Base-by-base conservation (phyloP, 78 protist species). In the Dictyostelium brefeldianum region DNA sequence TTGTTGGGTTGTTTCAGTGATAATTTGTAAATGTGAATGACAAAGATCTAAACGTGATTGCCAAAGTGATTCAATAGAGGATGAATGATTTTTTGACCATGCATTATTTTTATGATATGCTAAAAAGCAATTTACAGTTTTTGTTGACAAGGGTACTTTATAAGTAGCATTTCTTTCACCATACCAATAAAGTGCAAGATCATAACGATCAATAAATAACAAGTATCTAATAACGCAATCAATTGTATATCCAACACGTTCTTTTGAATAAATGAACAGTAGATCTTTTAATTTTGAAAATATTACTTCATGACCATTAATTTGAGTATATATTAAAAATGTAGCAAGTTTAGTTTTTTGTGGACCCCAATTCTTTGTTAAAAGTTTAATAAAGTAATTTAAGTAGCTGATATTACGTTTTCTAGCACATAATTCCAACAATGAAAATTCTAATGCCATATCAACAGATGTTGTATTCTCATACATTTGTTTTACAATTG, bases 81-180 rank as follows among this genome's bases (percentile, higher is more conserved):
- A 27, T 27, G 73, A 27, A 14, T 64, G 14, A 64, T 25, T 29
- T 10, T 27, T 64, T 27, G 43, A 36, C 43, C 43, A 36, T n/a
- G n/a, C 43, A 67, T 67, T 67, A 67, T 67, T 67, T 27, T 36
- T n/a, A 31, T 67, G 75, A 67, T 67, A 67, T 25, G n/a, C 15
- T 4, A 67, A 3, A 12, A 67, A 67, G 75, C 12, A 31, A 31
- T 12, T 29, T 17, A 27, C 48, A 15, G 36, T 67, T 9, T 29
- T 67, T 5, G 4, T 31, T 31, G 27, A 20, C 0, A 47, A 6
- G 12, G 47, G 75, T 8, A 51, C 56, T 51, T 51, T 8, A 51
- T 51, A 51, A 12, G 10, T 67, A 15, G n/a, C 10, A 67, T 17
- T 31, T 31, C 36, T 5, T 31, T 67, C 75, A 67, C 75, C 75